Evolutionary conservation across 2,329 filamentous ascomycete species (phyloP), one percentile per base, ranked within the genome.

Genomic region (Paraphaeosphaeria sporulosa): DNA sequence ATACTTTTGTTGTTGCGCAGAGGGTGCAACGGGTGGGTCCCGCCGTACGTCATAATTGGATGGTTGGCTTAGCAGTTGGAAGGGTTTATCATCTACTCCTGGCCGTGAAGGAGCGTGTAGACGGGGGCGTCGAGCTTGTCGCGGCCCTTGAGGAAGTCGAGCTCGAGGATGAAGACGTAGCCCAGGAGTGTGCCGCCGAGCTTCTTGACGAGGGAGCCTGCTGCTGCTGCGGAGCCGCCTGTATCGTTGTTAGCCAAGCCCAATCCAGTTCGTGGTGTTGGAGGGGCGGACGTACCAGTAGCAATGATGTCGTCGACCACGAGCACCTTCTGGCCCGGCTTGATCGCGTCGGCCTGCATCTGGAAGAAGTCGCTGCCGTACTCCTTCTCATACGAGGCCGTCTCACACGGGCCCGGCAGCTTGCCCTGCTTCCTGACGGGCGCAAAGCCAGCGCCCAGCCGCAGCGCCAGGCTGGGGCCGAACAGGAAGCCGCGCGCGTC

Each of bases 261-360:
- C 40, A 1, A 42, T 10, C 21, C 17, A 47, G 19, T n/a, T 17
- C 10, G 36, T 32, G 17, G 44, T 25, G 46, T 34, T 53, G 23
- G 40, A 40, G 38, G 25, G 43, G 52, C 51, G 42, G 59, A 81
- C 90, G 79, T 84, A 97, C 94, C 94, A 66, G 95, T 99, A 59
- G 95, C 95, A 82, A 99, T 98, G 75, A 99, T 96, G 78, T 99
- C 95, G 79, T 99, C 95, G 34, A 99, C 93, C 67, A 99, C 86
- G 64, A 99, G 83, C 59, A 97, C 94, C 79, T 90, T 94, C 82
- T 97, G 92, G 38, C 94, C 94, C 54, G 87, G 85, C 81, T 91
- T 89, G 73, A 99, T 89, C 47, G 90, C 90, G 79, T 91, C 93
- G 68, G 86, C 83, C 84, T 99, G 95, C 84, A 99, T 96, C 85